Base-by-base conservation (phyloP, 139 green algal genomes). In the Pleodorina starrii region DNA sequence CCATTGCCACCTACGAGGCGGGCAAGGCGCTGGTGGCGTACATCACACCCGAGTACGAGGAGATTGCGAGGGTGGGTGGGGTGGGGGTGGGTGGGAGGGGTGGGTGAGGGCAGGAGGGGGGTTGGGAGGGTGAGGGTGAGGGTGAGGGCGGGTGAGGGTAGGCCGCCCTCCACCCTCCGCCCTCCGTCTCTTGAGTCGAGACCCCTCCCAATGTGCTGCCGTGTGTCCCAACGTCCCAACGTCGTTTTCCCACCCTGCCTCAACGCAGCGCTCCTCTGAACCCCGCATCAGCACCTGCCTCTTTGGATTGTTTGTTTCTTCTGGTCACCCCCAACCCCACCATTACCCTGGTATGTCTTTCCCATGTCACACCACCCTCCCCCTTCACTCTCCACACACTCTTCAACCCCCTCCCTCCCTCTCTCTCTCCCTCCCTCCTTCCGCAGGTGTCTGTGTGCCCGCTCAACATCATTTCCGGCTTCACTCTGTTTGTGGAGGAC, bases 31-130 rank as follows among this genome's bases (percentile, higher is more conserved):
- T 99, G 16, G 57, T 97, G 5, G 97, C 93, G 14, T 96, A 95
- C 92, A 95, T 98, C 85, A 97, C 94, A 0, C 96, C 96, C n/a
- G 81, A 95, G 71, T 98, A 95, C 84, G 97, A 99, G 83, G 97
- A 99, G 77, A 89, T 95, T 48, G 91, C 90, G 10, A 81, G 93
- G 69, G 93, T 95, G 75, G 63, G 88, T 43, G 74, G 29, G 29
- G 46, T 35, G 71, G 32, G 17, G 50, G 36, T 51, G 2, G 29
- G 38, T 32, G 35, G n/a, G 78, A 83, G 74, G 27, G 9, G 44
- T 5, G 71, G 29, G 12, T n/a, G 43, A 63, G 43, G 17, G 74
- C 25, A 23, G 44, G 74, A 7, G 14, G 50, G 50, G 50, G 50
- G 50, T 60, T 14, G 50, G 50, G 50, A 60, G 50, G 14, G n/a